Evolutionary conservation across 163 green algal species (phyloP).

Genomic region (Coccomyxa subellipsoidea): DNA sequence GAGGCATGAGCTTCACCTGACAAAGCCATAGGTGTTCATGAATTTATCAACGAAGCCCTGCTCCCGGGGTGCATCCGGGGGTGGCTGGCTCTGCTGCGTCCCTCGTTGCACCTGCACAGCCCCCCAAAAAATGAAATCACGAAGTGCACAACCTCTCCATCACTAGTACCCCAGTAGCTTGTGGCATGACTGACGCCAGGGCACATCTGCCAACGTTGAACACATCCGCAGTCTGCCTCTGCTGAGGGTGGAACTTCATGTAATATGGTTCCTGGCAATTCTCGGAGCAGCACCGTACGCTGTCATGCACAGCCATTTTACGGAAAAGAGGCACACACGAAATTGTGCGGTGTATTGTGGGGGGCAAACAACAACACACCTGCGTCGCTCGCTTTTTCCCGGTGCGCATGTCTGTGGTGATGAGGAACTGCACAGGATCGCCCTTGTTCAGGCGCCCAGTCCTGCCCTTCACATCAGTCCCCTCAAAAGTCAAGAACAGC

Average conservation of each 20-base stretch:
- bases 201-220: no score
- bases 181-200: no score
- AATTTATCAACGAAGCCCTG: conserved; percentile 15
- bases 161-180: no score
- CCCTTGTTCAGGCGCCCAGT: conserved; percentile 17
- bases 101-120: conserved; percentile 6
- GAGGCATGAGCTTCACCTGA: background rate
- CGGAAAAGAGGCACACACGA: no score
- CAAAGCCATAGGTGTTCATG: conserved; percentile 17
- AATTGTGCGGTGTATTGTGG: no score
- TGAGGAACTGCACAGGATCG: conserved; percentile 19
- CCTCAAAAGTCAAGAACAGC: background rate
- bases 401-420: conserved; percentile 7
- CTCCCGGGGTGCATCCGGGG: background rate
- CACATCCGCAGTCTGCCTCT: no score
- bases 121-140: background rate
- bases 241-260: no score
- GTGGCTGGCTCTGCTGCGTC: background rate
- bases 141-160: no score
- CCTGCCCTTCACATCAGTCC: conserved; percentile 11
- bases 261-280: no score
- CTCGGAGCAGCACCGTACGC: no score
- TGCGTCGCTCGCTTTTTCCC: background rate
- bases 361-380: background rate
- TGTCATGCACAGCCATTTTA: no score